Base-by-base conservation (phyloP, 2,329 filamentous ascomycete species). In the Fusarium odoratissimum region DNA sequence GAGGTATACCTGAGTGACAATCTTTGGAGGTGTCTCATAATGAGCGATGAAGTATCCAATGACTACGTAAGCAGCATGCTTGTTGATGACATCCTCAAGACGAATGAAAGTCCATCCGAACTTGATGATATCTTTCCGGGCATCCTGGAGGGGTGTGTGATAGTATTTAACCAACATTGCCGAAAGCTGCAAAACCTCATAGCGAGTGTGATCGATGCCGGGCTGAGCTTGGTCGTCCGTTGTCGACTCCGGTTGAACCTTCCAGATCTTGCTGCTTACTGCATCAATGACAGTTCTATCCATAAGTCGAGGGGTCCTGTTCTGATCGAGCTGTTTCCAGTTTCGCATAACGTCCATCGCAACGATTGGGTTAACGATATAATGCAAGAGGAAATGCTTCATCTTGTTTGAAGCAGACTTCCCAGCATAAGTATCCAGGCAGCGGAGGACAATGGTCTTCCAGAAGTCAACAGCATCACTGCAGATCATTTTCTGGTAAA, bases 91-190 rank as follows among this genome's bases (percentile, higher is more conserved):
- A 81, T 99, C 96, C 79, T 99, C 97, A n/a, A 99, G 89, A 30
- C 94, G 91, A 77, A 99, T 99, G 79, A 97, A 98, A 23, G 95
- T 97, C 96, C 96, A 99, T 6, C 95, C 95, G 82, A 98, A 99
- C 83, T 98, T 98, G 79, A 99, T 99, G 70, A 99, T 95, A 73
- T 99, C 96, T 82, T 99, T 99, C 41, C 97, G 91, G 5, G 94
- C 92, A 77, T 98, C 96, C 75, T 97, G 93, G 3, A 99, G 89
- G 60, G 95, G 93, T 37, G 90, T 89, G 77, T 95, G 91, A 78
- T 99, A 94, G 78, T 98, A 97, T 80, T 99, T 99, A 82, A 99
- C 92, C 42, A 99, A 86, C 85, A 99, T 91, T 1, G 96, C 95
- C 10, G 96, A 98, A 48, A 98, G 89, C 80, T 99, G 97, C 49